Conservation (phyloP, 768 basidiomycete species). For the Pholiota conissans region DNA sequence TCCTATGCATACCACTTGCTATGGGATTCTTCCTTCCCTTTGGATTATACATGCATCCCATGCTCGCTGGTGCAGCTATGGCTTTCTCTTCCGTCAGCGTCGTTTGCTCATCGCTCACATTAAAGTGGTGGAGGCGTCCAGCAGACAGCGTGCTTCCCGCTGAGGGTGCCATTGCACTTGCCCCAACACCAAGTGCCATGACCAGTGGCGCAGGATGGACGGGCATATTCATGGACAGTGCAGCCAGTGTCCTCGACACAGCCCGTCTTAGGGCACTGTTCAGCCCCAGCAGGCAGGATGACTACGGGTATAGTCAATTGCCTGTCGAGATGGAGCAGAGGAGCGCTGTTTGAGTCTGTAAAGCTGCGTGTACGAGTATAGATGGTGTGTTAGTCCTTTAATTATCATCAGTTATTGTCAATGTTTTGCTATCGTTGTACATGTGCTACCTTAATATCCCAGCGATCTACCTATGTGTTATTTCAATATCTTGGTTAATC, state of each 20-base stretch:
- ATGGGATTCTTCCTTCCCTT: conserved; percentile 96
- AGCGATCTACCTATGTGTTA: too few relatives aligned
- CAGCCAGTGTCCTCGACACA: conserved; percentile 38
- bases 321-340: conserved; percentile 62
- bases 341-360: neutral
- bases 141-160: conserved; percentile 68
- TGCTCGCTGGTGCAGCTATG: conserved; percentile 99
- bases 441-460: neutral
- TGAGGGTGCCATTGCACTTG: conserved; percentile 39
- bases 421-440: neutral
- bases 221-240: conserved; percentile 49
- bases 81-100: conserved; percentile 97
- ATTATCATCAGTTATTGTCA: too few relatives aligned
- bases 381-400: neutral
- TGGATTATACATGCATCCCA: conserved; percentile 92
- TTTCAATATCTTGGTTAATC: too few relatives aligned
- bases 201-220: conserved; percentile 41
- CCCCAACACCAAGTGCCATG: conserved; percentile 20
- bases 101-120: conserved; percentile 83
- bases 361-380: too few relatives aligned
- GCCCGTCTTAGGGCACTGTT: conserved; percentile 42
- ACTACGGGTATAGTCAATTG: conserved; percentile 65
- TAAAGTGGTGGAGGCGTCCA: conserved; percentile 85
- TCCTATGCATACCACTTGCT: conserved; percentile 92
- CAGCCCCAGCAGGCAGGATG: conserved; percentile 33